A percentile compares a stretch with the other conserved stretches of the same genome.
phyloP scores from a whole-genome alignment of 2,329 filamentous ascomycete species.

The Colletotrichum ledebouriae region DNA sequence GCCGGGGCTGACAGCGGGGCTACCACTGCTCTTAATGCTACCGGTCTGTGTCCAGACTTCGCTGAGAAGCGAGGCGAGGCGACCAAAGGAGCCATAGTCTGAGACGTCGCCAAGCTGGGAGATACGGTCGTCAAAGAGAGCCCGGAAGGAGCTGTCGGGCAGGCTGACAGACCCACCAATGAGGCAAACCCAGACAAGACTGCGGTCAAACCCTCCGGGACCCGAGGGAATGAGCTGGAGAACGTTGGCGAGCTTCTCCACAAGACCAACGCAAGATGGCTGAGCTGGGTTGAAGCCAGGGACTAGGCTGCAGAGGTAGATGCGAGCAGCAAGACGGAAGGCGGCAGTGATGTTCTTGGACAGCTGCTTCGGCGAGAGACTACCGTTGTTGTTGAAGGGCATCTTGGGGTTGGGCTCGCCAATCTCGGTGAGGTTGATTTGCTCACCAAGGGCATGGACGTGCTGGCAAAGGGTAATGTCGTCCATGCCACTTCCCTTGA shows the following conservation, averaged over 20 bases:
- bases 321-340: constrained; percentile 91
- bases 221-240: constrained; percentile 88
- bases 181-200: constrained; percentile 92
- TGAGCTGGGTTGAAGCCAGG: constrained; percentile 86
- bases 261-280: constrained; percentile 79
- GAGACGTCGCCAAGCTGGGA: constrained; percentile 81
- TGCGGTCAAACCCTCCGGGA: constrained; percentile 86
- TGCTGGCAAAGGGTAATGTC: constrained; percentile 90
- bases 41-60: constrained; percentile 90
- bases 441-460: constrained; percentile 87
- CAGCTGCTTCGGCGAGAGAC: constrained; percentile 85
- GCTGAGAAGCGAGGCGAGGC: constrained; percentile 81
- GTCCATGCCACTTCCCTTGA: constrained; percentile 87
- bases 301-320: constrained; percentile 96
- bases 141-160: constrained; percentile 80
- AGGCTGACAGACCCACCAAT: constrained; percentile 85
- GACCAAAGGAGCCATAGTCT: constrained; percentile 86
- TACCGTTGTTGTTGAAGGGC: constrained; percentile 77
- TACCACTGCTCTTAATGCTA: constrained; percentile 56
- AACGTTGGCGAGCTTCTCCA: constrained; percentile 81
- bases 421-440: constrained; percentile 85
- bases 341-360: constrained; percentile 89
- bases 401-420: constrained; percentile 69
- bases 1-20: constrained; percentile 44
- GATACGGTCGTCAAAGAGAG: constrained; percentile 82